Evolutionary conservation across 192 early-diverging fungal species (phyloP).

Genomic region (Coemansia javaensis): DNA sequence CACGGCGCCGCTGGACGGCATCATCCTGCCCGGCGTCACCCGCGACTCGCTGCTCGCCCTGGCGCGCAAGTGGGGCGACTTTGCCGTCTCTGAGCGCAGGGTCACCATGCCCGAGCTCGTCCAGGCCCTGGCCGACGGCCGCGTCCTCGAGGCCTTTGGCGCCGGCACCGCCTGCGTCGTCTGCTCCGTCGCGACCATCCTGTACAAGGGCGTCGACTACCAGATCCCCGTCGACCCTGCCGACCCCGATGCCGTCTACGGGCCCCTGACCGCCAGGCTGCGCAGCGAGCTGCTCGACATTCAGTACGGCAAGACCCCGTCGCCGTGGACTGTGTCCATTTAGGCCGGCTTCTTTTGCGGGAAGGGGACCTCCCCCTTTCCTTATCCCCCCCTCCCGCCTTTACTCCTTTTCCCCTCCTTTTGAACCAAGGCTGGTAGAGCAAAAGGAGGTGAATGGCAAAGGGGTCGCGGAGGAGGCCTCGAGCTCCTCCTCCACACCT

Average conservation of each 20-base stretch:
- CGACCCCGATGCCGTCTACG: constrained; percentile 75
- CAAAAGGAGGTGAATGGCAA: background rate
- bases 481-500: too few species aligned
- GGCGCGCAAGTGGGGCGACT: constrained; percentile 78
- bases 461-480: too few species aligned
- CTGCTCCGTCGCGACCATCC: constrained; percentile 80
- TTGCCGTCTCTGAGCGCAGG: constrained; percentile 83
- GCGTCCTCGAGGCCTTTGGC: constrained; percentile 92
- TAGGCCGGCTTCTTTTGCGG: background rate
- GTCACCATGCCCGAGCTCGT: constrained; percentile 78
- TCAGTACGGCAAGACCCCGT: constrained; percentile 81
- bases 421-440: background rate
- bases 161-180: constrained; percentile 98
- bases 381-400: too few species aligned
- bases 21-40: constrained; percentile 94
- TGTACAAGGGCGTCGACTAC: constrained; percentile 68
- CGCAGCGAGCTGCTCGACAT: constrained; percentile 86
- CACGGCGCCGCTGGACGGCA: constrained; percentile 91
- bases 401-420: too few species aligned
- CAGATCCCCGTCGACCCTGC: constrained; percentile 85
- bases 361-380: background rate
- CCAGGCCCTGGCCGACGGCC: constrained; percentile 68
- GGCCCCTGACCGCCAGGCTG: constrained; percentile 78
- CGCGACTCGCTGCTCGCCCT: constrained; percentile 87
- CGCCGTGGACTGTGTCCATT: constrained; percentile 34